phyloP scores from a whole-genome alignment of 129 eudicot species.

The Mikania micrantha region DNA sequence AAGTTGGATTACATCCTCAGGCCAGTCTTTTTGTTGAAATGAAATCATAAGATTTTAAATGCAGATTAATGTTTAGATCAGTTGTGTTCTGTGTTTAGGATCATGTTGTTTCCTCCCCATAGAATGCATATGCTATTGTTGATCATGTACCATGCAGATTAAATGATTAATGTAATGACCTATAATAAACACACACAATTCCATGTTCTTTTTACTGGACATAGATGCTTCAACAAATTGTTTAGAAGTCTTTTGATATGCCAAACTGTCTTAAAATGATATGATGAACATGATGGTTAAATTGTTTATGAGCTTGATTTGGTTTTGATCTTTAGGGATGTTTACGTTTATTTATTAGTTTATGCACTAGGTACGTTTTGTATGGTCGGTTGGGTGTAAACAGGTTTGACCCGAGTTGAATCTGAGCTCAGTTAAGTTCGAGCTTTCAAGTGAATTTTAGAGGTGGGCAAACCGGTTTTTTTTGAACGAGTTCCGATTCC shows the following conservation, averaged over 20 bases:
- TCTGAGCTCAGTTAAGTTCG: too few relatives aligned
- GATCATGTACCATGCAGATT: conserved; percentile 10
- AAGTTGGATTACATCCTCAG: conserved; percentile 91
- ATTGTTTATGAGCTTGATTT: background rate
- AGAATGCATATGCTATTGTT: conserved; percentile 6
- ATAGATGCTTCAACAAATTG: background rate
- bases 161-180: background rate
- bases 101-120: background rate
- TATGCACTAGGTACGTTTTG: too few relatives aligned
- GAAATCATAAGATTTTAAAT: conserved; percentile 33
- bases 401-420: too few relatives aligned
- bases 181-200: conserved; percentile 4
- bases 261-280: background rate
- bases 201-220: background rate
- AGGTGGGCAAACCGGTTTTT: too few relatives aligned
- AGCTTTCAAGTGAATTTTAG: too few relatives aligned
- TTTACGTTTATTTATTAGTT: too few relatives aligned
- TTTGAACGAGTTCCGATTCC: too few relatives aligned
- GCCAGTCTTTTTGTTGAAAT: conserved; percentile 95
- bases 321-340: too few relatives aligned
- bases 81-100: conserved; percentile 15
- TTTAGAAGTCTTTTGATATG: background rate
- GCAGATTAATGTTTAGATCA: background rate
- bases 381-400: too few relatives aligned
- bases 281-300: background rate